phyloP scores from a whole-genome alignment of 78 protist species.

The Dictyostelium brefeldianum region DNA sequence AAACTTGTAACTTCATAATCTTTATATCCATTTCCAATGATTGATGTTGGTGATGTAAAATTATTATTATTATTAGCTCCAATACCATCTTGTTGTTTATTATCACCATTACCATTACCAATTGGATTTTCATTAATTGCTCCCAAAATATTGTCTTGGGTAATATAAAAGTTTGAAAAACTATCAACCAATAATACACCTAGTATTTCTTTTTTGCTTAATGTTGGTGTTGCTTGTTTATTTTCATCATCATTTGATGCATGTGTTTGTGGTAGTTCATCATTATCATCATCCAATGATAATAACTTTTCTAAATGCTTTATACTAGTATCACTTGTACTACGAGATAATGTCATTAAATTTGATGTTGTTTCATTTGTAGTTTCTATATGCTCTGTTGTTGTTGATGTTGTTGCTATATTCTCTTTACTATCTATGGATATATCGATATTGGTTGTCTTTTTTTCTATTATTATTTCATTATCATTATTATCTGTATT shows the following conservation, averaged over 20 bases:
- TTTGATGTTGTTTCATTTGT: too few species aligned
- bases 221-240: neutral
- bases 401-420: too few species aligned
- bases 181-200: conserved; percentile 49
- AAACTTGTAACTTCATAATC: conserved; percentile 54
- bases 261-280: neutral
- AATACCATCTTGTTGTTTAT: neutral
- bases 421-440: too few species aligned
- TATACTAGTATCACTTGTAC: too few species aligned
- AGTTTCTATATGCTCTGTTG: too few species aligned
- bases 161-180: conserved; percentile 31
- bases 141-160: neutral
- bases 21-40: neutral
- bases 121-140: too few species aligned
- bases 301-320: neutral
- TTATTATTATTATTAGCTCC: neutral
- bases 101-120: neutral
- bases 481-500: neutral
- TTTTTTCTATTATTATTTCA: neutral
- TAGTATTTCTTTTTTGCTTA: conserved; percentile 39
- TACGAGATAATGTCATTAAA: too few species aligned
- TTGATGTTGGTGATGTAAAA: neutral
- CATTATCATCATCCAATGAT: neutral
- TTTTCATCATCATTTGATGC: neutral
- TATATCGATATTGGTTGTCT: too few species aligned